Base-by-base conservation (phyloP, 1,284 basidiomycete species). In the Boletus hoseneyae region DNA sequence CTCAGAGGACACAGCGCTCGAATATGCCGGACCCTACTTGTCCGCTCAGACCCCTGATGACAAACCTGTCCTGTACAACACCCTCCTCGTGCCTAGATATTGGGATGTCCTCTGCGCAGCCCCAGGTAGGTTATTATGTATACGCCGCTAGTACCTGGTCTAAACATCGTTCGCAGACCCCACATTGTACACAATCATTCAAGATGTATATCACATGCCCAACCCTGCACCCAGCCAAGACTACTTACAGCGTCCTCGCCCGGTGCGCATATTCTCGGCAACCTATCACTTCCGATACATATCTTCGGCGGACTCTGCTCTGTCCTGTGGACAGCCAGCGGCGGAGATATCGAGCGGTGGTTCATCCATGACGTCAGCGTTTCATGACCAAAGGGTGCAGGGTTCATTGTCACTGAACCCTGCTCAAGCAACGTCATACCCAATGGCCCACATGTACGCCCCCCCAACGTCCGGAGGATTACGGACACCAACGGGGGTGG, bases 21-120 rank as follows among this genome's bases (percentile, higher is more conserved):
- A n/a, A n/a, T n/a, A n/a, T n/a, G n/a, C n/a, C n/a, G n/a, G n/a
- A n/a, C 42, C 62, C 29, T 52, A 55, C 3, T 44, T 54, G 18
- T 6, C 46, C 2, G 50, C 46, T n/a, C 56, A 33, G 4, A 54
- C 67, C 13, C 57, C 68, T 5, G 64, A 63, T 18, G 66, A 73
- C 32, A 70, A 68, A 36, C 62, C 70, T 42, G 66, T 74, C 41
- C 58, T 85, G 23, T 85, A 87, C 66, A 77, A 72, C 51, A 82
- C 82, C 5, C 57, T 71, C 2, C 71, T 87, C 23, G 77, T 79
- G 3, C 84, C 84, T 6, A 71, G 69, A 40, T 85, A 76, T 58
- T 87, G 83, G 85, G 64, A 72, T 13, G 74, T 69, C 21, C 70
- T 87, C 44, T 75, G 75, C 44, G 65, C 72, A 52, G 74, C 75